A percentile compares a stretch with the other conserved stretches of the same genome.
Evolutionary conservation across 257 asterid genomes (phyloP).

Genomic region (Primulina eburnea): DNA sequence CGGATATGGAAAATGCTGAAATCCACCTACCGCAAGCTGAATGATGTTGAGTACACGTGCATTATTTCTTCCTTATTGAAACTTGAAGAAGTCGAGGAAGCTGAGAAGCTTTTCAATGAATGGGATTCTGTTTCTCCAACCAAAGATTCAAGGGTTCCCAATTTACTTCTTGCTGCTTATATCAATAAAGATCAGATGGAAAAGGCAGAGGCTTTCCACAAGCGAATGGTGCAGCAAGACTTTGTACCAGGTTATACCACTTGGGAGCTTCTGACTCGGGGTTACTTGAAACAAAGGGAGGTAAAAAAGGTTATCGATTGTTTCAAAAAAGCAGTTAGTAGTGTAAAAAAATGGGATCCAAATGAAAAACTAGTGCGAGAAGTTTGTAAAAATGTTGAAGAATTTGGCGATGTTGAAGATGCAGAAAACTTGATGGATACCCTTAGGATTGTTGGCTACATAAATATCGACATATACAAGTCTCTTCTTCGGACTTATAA

Average conservation of each 20-base stretch:
- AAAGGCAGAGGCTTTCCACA: constrained; percentile 57
- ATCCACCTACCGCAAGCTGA: constrained; percentile 56
- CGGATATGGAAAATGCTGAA: constrained; percentile 82
- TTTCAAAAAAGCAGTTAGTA: constrained; percentile 54
- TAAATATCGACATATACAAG: constrained; percentile 58
- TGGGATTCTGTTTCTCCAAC: constrained; percentile 86
- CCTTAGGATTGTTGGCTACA: constrained; percentile 58
- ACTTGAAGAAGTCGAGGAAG: constrained; percentile 57
- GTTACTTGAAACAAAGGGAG: constrained; percentile 60
- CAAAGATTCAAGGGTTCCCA: constrained; percentile 72
- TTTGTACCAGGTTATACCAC: constrained; percentile 70
- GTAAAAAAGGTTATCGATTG: constrained; percentile 48
- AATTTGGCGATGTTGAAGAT: constrained; percentile 53
- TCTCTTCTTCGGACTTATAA: constrained; percentile 67
- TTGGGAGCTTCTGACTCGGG: constrained; percentile 85
- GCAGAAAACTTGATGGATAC: constrained; percentile 63
- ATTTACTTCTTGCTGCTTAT: constrained; percentile 78
- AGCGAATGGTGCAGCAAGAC: constrained; percentile 51
- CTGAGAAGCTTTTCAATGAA: constrained; percentile 66
- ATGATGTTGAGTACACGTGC: constrained; percentile 72
- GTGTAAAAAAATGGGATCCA: constrained; percentile 77
- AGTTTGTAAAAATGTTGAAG: constrained; percentile 58
- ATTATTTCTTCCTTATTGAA: constrained; percentile 70
- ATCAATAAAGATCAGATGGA: constrained; percentile 57
- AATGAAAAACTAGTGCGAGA: constrained; percentile 50